These are phyloP conservation scores for Macaranga tanarius DNA, from an alignment of 441 rosid genomes.

Conservation along the genomic window DNA sequence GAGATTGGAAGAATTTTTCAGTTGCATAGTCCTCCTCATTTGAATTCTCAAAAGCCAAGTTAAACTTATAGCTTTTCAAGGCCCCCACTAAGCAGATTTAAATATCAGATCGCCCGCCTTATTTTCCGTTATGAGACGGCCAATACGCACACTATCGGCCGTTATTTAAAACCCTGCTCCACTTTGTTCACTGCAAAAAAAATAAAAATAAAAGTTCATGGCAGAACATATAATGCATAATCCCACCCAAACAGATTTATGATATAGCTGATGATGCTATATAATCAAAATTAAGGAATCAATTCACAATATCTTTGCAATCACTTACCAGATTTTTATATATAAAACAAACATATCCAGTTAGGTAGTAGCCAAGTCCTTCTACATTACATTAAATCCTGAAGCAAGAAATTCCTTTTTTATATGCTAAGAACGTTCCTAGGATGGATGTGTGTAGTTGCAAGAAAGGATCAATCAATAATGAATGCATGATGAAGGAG, in stretches of 20 bases:
- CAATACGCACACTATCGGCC: too few relatives aligned
- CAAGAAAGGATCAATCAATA: not conserved
- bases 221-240: not conserved
- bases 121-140: too few relatives aligned
- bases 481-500: not conserved
- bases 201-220: slow-evolving; percentile 18
- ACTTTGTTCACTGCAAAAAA: slow-evolving; percentile 71
- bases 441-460: not conserved
- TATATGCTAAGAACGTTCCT: not conserved
- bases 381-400: not conserved
- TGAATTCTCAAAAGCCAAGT: slow-evolving; percentile 96
- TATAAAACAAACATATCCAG: not conserved
- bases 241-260: slow-evolving; percentile 8
- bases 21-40: slow-evolving; percentile 98
- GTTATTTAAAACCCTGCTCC: too few relatives aligned
- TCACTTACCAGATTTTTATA: not conserved
- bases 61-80: slow-evolving; percentile 77
- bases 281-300: not conserved
- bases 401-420: not conserved
- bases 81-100: too few relatives aligned
- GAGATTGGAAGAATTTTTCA: slow-evolving; percentile 88
- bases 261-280: not conserved
- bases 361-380: not conserved
- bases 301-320: not conserved
- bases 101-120: too few relatives aligned